A percentile compares a stretch with the other conserved stretches of the same genome.
Conservation (phyloP, 306 rosid genomes). For the Castanea mollissima region DNA sequence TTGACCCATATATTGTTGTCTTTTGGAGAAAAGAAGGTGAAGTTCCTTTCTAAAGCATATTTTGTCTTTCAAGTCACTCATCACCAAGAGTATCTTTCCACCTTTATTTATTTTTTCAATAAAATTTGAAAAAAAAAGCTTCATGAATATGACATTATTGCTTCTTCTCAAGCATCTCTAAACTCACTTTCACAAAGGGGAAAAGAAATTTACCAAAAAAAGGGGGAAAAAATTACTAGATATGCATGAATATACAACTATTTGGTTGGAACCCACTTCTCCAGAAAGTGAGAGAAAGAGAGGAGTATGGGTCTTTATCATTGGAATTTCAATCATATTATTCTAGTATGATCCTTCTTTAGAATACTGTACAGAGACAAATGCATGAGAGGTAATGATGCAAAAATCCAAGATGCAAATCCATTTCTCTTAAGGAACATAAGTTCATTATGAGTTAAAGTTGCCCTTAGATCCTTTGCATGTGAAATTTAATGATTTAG, state of each 20-base stretch:
- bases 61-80: conserved; percentile 34
- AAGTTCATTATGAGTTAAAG: conserved; percentile 29
- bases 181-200: background rate
- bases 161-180: conserved; percentile 19
- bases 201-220: background rate
- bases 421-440: conserved; percentile 26
- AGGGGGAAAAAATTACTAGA: background rate
- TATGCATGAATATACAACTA: conserved; percentile 9
- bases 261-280: background rate
- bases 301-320: background rate
- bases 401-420: conserved; percentile 47
- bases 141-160: conserved; percentile 15
- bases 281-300: background rate
- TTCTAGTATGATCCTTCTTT: conserved; percentile 1
- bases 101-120: conserved; percentile 12
- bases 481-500: conserved; percentile 71
- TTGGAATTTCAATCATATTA: conserved; percentile 9
- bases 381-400: conserved; percentile 61
- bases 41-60: conserved; percentile 12
- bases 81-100: conserved; percentile 37
- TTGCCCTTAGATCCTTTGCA: conserved; percentile 37
- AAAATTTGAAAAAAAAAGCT: background rate
- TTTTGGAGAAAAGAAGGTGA: conserved; percentile 31
- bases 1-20: conserved; percentile 42
- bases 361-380: conserved; percentile 27